Percentiles rank a stretch among this genome's conserved stretches.
Conservation (phyloP, 495 filamentous ascomycete genomes). For the Aspergillus saccharolyticus region DNA sequence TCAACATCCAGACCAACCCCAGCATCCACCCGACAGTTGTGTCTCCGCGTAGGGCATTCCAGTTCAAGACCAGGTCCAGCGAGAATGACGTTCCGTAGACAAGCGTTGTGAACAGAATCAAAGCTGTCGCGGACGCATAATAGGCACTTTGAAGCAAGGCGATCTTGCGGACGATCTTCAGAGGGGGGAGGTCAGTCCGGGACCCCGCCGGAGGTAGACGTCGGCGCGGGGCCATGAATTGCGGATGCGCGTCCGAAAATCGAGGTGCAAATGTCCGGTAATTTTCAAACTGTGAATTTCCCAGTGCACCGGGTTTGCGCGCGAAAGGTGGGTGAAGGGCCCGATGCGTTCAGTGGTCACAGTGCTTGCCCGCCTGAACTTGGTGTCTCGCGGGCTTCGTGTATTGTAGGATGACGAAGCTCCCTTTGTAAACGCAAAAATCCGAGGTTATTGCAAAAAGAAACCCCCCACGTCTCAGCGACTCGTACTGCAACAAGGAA, state of each 20-base stretch:
- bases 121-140: slow-evolving; percentile 66
- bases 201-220: slow-evolving; percentile 76
- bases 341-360: background rate
- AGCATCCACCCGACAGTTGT: slow-evolving; percentile 90
- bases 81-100: slow-evolving; percentile 72
- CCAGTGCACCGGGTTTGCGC: background rate
- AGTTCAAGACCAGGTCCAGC: slow-evolving; percentile 69
- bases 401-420: background rate
- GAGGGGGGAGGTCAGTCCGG: slow-evolving; percentile 73
- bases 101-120: slow-evolving; percentile 85
- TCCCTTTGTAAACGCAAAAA: no score
- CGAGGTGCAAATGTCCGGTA: no score
- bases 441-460: background rate
- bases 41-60: slow-evolving; percentile 80
- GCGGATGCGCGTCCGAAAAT: slow-evolving; percentile 1
- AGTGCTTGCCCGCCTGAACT: background rate
- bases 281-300: no score
- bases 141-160: slow-evolving; percentile 75
- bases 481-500: background rate
- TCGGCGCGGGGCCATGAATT: slow-evolving; percentile 68
- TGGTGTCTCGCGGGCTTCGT: background rate
- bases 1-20: slow-evolving; percentile 80
- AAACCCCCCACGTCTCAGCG: background rate
- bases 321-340: background rate
- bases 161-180: slow-evolving; percentile 85